Percentiles rank a stretch among this genome's conserved stretches.
phyloP scores from a whole-genome alignment of 257 asterid species.

The Nicotiana otophora region DNA sequence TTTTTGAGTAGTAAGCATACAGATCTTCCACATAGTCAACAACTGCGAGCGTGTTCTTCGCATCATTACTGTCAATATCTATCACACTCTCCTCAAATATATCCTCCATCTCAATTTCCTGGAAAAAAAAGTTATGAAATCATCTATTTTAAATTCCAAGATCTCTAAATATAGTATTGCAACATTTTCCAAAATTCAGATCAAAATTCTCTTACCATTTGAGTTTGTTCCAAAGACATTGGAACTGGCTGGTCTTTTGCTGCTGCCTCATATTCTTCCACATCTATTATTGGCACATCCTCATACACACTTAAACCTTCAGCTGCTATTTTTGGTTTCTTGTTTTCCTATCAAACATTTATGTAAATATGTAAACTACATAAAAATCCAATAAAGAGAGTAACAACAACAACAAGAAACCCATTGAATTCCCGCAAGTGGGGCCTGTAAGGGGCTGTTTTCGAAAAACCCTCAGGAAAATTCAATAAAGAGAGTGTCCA shows the following conservation, averaged over 20 bases:
- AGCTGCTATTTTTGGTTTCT: conserved; percentile 30
- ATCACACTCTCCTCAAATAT: conserved; percentile 55
- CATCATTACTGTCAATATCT: conserved; percentile 68
- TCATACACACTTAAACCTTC: conserved; percentile 25
- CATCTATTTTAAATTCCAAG: not conserved
- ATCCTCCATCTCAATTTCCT: conserved; percentile 93
- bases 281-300: conserved; percentile 47
- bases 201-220: conserved; percentile 33
- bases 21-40: conserved; percentile 73
- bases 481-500: too few species aligned
- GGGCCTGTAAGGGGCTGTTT: too few species aligned
- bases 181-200: not conserved
- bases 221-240: conserved; percentile 64
- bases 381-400: too few species aligned
- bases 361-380: too few species aligned
- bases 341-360: conserved; percentile 22
- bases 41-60: conserved; percentile 62
- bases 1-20: conserved; percentile 57
- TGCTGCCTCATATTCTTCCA: conserved; percentile 34
- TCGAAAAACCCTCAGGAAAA: too few species aligned
- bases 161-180: not conserved
- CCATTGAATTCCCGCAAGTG: too few species aligned
- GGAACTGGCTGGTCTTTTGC: conserved; percentile 59
- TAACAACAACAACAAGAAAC: not conserved
- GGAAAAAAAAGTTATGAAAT: not conserved